Evolutionary conservation across 2,329 filamentous ascomycete species (phyloP).

Genomic region (Aaosphaeria pasadenensis): DNA sequence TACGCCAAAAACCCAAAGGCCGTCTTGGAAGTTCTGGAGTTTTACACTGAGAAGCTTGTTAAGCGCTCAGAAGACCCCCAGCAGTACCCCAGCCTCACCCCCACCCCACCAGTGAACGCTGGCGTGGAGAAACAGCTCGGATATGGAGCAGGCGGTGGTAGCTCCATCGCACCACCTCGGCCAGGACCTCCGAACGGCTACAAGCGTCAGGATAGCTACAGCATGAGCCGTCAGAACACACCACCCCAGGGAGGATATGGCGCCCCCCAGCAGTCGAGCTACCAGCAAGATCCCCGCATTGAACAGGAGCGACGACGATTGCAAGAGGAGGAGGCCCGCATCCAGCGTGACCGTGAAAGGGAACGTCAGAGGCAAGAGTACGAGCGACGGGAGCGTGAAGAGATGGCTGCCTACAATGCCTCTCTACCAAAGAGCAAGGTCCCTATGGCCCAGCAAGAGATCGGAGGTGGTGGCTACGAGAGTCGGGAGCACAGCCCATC

Average conservation of each 20-base stretch:
- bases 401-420: constrained; percentile 85
- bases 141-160: constrained; percentile 41
- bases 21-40: constrained; percentile 74
- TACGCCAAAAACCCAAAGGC: constrained; percentile 87
- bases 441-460: constrained; percentile 83
- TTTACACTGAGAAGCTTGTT: constrained; percentile 76
- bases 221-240: constrained; percentile 27
- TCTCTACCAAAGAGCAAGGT: constrained; percentile 78
- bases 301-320: constrained; percentile 40
- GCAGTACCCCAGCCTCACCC: constrained; percentile 65
- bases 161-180: constrained; percentile 48
- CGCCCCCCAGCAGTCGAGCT: constrained; percentile 15
- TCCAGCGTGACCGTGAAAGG: constrained; percentile 36
- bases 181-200: constrained; percentile 43
- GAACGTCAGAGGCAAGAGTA: constrained; percentile 41
- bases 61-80: constrained; percentile 71
- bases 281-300: constrained; percentile 31
- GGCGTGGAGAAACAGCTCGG: constrained; percentile 49
- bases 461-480: constrained; percentile 63
- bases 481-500: constrained; percentile 44
- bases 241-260: constrained; percentile 27
- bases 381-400: constrained; percentile 56
- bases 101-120: constrained; percentile 58
- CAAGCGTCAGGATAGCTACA: constrained; percentile 47
- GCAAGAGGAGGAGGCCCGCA: constrained; percentile 41